These are phyloP conservation scores for Ophiostoma australiae DNA, from an alignment of 2,329 filamentous ascomycete genomes.

Conservation along the genomic window DNA sequence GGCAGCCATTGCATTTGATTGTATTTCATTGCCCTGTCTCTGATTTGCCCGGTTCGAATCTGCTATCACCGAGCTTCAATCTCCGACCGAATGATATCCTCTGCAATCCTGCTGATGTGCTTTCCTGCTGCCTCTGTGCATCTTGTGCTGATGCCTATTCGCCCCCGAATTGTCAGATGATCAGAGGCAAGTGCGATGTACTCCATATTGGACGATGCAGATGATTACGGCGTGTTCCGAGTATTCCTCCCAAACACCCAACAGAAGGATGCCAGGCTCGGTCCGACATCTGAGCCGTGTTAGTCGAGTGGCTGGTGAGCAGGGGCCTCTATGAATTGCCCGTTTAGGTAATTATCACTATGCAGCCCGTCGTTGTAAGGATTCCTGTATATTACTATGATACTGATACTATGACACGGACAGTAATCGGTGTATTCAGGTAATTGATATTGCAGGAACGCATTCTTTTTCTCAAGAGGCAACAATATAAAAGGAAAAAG, in stretches of 20 bases:
- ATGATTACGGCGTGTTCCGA: neutral
- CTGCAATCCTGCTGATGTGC: slow-evolving; percentile 22
- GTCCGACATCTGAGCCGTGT: neutral
- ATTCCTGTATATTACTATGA: neutral
- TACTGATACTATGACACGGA: neutral
- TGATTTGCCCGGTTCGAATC: slow-evolving; percentile 16
- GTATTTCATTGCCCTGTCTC: slow-evolving; percentile 1
- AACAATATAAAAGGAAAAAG: neutral
- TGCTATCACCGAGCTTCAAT: slow-evolving; percentile 2
- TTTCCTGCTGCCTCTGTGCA: neutral
- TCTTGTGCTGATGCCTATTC: neutral
- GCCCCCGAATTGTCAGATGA: neutral
- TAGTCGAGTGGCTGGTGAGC: slow-evolving; percentile 3
- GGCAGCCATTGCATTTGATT: neutral
- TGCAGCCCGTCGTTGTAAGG: neutral
- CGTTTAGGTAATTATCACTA: neutral
- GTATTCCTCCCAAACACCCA: neutral
- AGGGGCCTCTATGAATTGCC: neutral
- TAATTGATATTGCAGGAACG: too few relatives aligned
- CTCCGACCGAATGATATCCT: slow-evolving; percentile 18
- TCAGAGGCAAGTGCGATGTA: neutral
- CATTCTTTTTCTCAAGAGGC: neutral
- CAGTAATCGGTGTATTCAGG: neutral
- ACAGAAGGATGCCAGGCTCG: slow-evolving; percentile 2
- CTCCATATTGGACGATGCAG: neutral